These are phyloP conservation scores for Evansstolkia leycettana DNA, from an alignment of 495 filamentous ascomycete species.

Conservation along the genomic window DNA sequence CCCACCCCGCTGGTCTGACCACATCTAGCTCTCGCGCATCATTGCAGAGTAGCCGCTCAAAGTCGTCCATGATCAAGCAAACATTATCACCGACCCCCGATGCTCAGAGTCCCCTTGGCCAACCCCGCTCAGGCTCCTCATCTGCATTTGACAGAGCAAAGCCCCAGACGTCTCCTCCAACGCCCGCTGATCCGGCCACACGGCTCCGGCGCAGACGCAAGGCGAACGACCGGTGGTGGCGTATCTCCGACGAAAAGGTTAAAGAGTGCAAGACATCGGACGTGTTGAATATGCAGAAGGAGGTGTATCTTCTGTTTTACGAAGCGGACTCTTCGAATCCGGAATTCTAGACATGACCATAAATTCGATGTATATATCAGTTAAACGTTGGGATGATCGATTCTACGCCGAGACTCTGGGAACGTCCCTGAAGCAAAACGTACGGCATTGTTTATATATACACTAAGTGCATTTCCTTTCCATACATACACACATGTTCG, in stretches of 20 bases:
- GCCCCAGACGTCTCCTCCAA: conserved; percentile 14
- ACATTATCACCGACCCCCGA: conserved; percentile 14
- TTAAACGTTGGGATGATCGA: too few relatives aligned
- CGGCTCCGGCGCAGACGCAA: conserved; percentile 45
- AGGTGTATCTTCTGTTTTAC: conserved; percentile 95
- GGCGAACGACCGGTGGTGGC: conserved; percentile 77
- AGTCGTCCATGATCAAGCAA: conserved; percentile 17
- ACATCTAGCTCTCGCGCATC: conserved; percentile 26
- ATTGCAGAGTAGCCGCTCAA: conserved; percentile 23
- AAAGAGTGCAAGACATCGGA: conserved; percentile 88
- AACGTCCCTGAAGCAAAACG: not conserved
- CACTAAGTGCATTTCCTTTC: too few relatives aligned
- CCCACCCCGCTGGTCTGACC: conserved; percentile 24
- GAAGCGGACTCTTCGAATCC: conserved; percentile 48
- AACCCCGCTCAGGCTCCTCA: conserved; percentile 14
- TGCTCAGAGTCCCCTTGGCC: conserved; percentile 16
- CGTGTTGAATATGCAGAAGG: conserved; percentile 84
- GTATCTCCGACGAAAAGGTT: conserved; percentile 94
- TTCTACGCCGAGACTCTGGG: too few relatives aligned
- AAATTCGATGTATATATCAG: too few relatives aligned
- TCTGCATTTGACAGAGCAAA: conserved; percentile 10
- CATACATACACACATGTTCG: too few relatives aligned
- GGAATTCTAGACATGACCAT: not conserved
- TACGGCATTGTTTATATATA: not conserved
- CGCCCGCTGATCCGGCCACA: conserved; percentile 10